phyloP scores from a whole-genome alignment of 2,329 filamentous ascomycete genomes.

The Stachybotrys elegans region DNA sequence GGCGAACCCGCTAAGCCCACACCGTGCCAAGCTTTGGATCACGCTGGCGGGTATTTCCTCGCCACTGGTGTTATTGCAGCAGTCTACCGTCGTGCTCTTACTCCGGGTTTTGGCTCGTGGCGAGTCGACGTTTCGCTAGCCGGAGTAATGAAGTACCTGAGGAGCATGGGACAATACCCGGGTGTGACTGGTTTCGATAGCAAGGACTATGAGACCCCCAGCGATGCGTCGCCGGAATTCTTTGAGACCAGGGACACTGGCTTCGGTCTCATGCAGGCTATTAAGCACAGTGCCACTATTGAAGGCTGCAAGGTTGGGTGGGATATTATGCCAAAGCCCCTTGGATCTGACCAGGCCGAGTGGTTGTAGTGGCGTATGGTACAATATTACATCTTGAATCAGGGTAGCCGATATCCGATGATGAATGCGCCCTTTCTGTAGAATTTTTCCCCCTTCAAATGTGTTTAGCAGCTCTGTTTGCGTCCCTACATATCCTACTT shows the following conservation, averaged over 20 bases:
- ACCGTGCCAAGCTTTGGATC: constrained; percentile 53
- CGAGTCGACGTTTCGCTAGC: constrained; percentile 51
- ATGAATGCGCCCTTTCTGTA: no score
- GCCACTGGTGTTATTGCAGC: constrained; percentile 48
- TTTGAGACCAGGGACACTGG: constrained; percentile 38
- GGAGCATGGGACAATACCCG: constrained; percentile 46
- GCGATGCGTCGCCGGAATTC: constrained; percentile 25
- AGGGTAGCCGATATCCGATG: no score
- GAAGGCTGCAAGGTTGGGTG: constrained; percentile 41
- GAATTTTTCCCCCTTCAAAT: no score
- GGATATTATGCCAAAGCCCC: constrained; percentile 43
- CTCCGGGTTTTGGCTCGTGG: constrained; percentile 41
- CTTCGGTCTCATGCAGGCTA: constrained; percentile 40
- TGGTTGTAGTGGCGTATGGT: constrained; percentile 22
- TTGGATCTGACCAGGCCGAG: constrained; percentile 39
- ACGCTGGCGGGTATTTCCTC: constrained; percentile 49
- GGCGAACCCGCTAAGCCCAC: constrained; percentile 34
- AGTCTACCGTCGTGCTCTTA: constrained; percentile 38
- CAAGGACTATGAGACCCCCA: constrained; percentile 21
- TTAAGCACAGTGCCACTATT: constrained; percentile 43
- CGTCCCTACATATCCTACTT: no score
- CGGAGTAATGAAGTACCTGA: constrained; percentile 49
- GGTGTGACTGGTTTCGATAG: constrained; percentile 37
- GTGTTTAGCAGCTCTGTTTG: no score
- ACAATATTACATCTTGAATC: no score